Percentiles rank a stretch among this genome's conserved stretches.
Conservation (phyloP, 2,329 filamentous ascomycete genomes). For the Dactylonectria estremocensis region DNA sequence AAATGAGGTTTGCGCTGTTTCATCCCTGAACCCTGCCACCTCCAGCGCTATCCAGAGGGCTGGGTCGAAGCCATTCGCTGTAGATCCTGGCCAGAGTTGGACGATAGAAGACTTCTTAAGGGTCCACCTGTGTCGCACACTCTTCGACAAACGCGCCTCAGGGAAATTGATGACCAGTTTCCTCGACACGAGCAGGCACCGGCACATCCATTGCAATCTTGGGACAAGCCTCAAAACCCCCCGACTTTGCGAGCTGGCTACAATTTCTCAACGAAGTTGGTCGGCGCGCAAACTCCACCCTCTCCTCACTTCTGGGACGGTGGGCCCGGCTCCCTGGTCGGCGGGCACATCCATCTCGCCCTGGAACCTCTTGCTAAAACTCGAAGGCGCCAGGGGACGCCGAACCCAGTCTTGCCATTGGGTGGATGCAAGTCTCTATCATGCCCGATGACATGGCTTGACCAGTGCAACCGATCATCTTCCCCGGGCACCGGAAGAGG, state of each 20-base stretch:
- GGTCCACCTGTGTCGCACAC: conserved; percentile 29
- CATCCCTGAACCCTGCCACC: conserved; percentile 44
- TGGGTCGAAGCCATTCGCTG: conserved; percentile 41
- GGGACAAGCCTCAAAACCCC: conserved; percentile 18
- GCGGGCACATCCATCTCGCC: conserved; percentile 7
- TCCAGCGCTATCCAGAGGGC: conserved; percentile 45
- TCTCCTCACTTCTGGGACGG: conserved; percentile 5
- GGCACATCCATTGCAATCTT: conserved; percentile 20
- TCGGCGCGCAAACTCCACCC: conserved; percentile 26
- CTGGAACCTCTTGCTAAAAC: conserved; percentile 25
- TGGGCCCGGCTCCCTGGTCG: conserved; percentile 27
- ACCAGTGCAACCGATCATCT: neutral
- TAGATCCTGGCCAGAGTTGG: conserved; percentile 34
- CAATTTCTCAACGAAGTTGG: neutral
- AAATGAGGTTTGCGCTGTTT: conserved; percentile 41
- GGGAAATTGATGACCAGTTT: conserved; percentile 26
- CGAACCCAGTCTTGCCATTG: conserved; percentile 6
- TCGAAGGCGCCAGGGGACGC: conserved; percentile 12
- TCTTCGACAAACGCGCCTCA: conserved; percentile 30
- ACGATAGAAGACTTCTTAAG: conserved; percentile 22
- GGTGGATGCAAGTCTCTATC: conserved; percentile 13
- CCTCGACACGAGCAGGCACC: conserved; percentile 26
- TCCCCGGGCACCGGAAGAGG: neutral
- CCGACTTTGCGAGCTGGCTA: conserved; percentile 6
- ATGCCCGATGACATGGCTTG: conserved; percentile 10